These are phyloP conservation scores for Zasmidium citrigriseum DNA, from an alignment of 2,329 filamentous ascomycete genomes.

Conservation along the genomic window DNA sequence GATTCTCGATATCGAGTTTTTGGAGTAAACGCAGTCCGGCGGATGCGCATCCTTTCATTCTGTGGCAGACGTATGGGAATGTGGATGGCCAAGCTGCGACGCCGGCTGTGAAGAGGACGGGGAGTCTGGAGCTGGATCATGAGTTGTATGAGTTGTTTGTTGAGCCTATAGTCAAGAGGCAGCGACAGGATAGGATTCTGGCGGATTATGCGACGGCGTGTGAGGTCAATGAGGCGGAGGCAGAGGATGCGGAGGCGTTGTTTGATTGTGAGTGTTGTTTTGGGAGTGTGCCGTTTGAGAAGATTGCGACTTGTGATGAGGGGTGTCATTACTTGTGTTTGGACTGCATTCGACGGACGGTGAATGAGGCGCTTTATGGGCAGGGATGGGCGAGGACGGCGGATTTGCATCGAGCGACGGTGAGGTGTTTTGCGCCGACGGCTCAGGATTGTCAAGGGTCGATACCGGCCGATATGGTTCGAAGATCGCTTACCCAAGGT, in stretches of 20 bases:
- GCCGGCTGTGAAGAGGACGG: conserved; percentile 66
- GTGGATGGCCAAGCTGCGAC: conserved; percentile 55
- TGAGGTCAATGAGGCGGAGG: conserved; percentile 51
- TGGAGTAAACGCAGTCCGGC: conserved; percentile 62
- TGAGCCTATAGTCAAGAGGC: conserved; percentile 42
- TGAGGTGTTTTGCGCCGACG: conserved; percentile 80
- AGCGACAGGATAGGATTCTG: conserved; percentile 40
- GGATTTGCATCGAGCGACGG: conserved; percentile 68
- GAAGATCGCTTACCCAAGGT: conserved; percentile 69
- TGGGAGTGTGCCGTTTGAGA: conserved; percentile 68
- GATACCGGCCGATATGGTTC: conserved; percentile 69
- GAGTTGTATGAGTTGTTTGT: conserved; percentile 51
- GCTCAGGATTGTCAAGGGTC: conserved; percentile 68
- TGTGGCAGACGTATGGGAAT: conserved; percentile 54
- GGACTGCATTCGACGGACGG: conserved; percentile 76
- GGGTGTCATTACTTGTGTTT: conserved; percentile 76
- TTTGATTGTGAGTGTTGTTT: conserved; percentile 81
- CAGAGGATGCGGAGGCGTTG: conserved; percentile 48
- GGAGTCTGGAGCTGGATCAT: conserved; percentile 57
- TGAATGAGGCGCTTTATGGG: conserved; percentile 87
- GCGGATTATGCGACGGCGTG: conserved; percentile 45
- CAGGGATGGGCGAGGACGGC: conserved; percentile 88
- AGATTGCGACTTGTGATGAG: conserved; percentile 69
- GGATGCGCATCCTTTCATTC: conserved; percentile 63
- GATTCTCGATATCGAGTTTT: conserved; percentile 71